Percentiles rank a stretch among this genome's conserved stretches.
phyloP scores from a whole-genome alignment of 139 green algal genomes.

The Auxenochlorella pyrenoidosa region DNA sequence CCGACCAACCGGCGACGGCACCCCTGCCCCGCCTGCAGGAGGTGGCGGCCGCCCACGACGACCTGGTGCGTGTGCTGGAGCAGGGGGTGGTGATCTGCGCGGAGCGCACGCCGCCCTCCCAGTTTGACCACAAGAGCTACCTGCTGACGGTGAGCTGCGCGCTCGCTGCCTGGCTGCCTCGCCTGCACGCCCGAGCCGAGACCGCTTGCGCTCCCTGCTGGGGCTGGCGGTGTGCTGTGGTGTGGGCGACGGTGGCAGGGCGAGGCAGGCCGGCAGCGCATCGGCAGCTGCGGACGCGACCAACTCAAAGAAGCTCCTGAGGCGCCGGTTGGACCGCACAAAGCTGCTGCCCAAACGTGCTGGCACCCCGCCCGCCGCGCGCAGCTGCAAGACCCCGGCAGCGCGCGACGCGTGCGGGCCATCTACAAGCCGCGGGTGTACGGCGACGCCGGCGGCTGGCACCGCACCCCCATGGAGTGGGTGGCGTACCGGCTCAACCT shows the following conservation, averaged over 20 bases:
- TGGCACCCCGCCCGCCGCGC: too few relatives aligned
- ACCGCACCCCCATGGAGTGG: constrained; percentile 79
- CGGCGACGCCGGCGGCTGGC: constrained; percentile 84
- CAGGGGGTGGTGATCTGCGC: constrained; percentile 48
- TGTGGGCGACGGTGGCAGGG: too few relatives aligned
- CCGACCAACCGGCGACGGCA: too few relatives aligned
- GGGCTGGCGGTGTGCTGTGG: not conserved
- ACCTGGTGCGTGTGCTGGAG: constrained; percentile 47
- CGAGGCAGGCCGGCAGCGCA: too few relatives aligned
- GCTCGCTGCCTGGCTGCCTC: not conserved
- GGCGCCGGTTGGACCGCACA: too few relatives aligned
- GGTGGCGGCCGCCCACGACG: not conserved
- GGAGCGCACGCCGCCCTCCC: constrained; percentile 16
- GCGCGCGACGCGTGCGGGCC: constrained; percentile 36
- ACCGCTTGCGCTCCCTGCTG: not conserved
- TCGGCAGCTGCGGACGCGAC: too few relatives aligned
- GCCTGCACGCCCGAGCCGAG: too few relatives aligned
- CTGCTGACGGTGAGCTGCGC: constrained; percentile 33
- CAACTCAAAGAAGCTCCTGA: too few relatives aligned
- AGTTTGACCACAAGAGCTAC: constrained; percentile 64
- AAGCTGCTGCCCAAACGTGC: too few relatives aligned
- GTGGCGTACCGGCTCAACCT: constrained; percentile 88
- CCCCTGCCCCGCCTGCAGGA: not conserved
- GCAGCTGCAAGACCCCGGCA: constrained; percentile 48
- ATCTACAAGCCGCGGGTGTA: constrained; percentile 83